Base-by-base conservation (phyloP, 305 asterid genomes). In the Fraxinus albicans region DNA sequence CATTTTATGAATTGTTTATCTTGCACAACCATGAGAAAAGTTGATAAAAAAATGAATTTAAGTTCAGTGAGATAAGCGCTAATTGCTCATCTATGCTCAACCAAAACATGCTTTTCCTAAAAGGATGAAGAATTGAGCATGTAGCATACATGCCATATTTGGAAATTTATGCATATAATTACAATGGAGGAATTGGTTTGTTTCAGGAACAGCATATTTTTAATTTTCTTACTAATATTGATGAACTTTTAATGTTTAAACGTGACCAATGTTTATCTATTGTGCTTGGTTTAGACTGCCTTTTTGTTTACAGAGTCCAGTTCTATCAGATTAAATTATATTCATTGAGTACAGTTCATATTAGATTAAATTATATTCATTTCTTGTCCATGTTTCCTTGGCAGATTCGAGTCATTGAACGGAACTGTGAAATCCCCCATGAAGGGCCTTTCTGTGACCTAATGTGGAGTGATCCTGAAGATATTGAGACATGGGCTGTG, bases 401-500 rank as follows among this genome's bases (percentile, higher is more conserved):
- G 83, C 92, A 96, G 99, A 96, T 96, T 86, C 91, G 99, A 84
- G 94, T 96, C 50, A 91, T 96, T 77, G 99, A 95, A 60, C 89
- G 99, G 80, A 95, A 95, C 88, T 95, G 99, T 80, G 99, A 96
- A 82, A 96, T 96, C 75, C 99, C 99, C 75, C 99, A 96, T 88
- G 99, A 96, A 91, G 99, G 99, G 79, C 98, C 99, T 35, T 96
- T 96, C 90, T 96, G 99, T 83, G 99, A 96, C 90, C 93, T 96
- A 73, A 96, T 96, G 99, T 96, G 99, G 99, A 96, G 99, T 91
- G 99, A 96, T 82, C 99, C 99, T 73, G 99, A 96, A 93, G 99
- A 96, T 85, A 96, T 96, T 77, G 99, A 96, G 88, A 96, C 98
- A 53, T 96, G 99, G 99, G 98, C 99, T 50, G 99, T 96, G 38